Percentiles rank a stretch among this genome's conserved stretches.
These are phyloP conservation scores for Phaeomoniella chlamydospora DNA, from an alignment of 2,329 filamentous ascomycete genomes.

Conservation along the genomic window DNA sequence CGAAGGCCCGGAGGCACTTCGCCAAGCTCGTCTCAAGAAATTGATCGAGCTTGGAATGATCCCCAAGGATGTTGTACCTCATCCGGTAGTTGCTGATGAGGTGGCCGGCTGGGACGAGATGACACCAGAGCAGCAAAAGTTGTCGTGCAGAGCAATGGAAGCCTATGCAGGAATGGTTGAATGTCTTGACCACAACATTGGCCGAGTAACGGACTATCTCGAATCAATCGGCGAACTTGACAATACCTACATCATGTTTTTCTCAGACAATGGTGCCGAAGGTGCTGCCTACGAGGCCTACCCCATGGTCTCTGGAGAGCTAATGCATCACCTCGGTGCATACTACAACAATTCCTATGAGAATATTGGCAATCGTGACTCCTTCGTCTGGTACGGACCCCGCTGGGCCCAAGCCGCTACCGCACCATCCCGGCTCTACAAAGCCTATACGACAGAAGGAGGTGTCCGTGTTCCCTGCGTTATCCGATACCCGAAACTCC, in stretches of 20 bases:
- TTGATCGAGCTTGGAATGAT: constrained; percentile 31
- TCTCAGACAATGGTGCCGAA: constrained; percentile 36
- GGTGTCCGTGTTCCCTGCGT: constrained; percentile 21
- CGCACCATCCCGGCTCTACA: constrained; percentile 21
- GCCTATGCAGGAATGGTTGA: constrained; percentile 37
- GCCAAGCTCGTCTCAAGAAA: constrained; percentile 26
- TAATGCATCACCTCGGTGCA: constrained; percentile 26
- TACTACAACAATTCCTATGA: constrained; percentile 34
- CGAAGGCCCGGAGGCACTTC: constrained; percentile 32
- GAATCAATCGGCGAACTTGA: constrained; percentile 31
- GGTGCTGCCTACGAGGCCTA: constrained; percentile 30
- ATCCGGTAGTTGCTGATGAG: constrained; percentile 27
- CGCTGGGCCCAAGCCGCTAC: constrained; percentile 34
- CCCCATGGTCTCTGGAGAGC: constrained; percentile 24
- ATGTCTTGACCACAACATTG: constrained; percentile 29
- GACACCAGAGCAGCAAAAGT: constrained; percentile 20
- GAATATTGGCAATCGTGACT: constrained; percentile 30
- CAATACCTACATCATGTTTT: constrained; percentile 35
- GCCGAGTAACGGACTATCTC: constrained; percentile 30
- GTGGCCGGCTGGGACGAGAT: constrained; percentile 26
- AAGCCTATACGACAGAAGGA: constrained; percentile 20
- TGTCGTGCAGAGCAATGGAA: constrained; percentile 32
- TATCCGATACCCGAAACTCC: constrained; percentile 14
- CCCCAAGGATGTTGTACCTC: constrained; percentile 24
- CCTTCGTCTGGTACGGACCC: constrained; percentile 35